phyloP scores from a whole-genome alignment of 331 rosid genomes.

The Telfairia occidentalis region DNA sequence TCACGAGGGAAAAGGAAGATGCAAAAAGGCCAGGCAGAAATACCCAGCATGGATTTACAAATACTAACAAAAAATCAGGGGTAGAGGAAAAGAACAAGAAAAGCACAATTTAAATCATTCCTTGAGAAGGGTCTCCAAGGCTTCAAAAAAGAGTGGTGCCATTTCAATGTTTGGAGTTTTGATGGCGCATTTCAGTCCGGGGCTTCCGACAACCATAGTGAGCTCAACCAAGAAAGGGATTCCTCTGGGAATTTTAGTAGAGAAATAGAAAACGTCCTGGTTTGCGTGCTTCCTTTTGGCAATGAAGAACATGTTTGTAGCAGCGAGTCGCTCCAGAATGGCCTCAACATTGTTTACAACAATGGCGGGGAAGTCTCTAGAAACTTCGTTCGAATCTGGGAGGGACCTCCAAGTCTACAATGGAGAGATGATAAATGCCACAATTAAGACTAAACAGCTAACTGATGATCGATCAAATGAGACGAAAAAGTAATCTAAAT shows the following conservation, averaged over 20 bases:
- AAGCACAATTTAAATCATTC: conserved; percentile 23
- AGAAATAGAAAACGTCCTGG: conserved; percentile 96
- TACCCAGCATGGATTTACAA: conserved; percentile 23
- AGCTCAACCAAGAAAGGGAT: conserved; percentile 71
- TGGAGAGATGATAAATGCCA: conserved; percentile 2
- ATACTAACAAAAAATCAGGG: conserved; percentile 14
- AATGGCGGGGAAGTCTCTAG: conserved; percentile 63
- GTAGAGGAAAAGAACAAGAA: not conserved
- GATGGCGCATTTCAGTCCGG: conserved; percentile 87
- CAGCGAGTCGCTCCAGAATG: conserved; percentile 54
- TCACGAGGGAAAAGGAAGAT: not conserved
- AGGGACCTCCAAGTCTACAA: conserved; percentile 97
- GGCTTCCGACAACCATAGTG: conserved; percentile 54
- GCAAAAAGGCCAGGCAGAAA: not conserved
- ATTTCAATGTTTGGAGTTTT: conserved; percentile 88
- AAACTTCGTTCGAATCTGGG: conserved; percentile 89
- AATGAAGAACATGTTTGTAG: conserved; percentile 81
- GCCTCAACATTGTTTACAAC: conserved; percentile 50
- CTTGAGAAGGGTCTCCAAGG: conserved; percentile 63
- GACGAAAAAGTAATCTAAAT: not conserved
- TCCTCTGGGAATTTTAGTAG: conserved; percentile 74
- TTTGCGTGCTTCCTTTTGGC: conserved; percentile 86
- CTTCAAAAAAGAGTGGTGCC: conserved; percentile 70
- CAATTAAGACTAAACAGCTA: not conserved
- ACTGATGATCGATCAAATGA: not conserved